Conservation (phyloP, 257 asterid species). For the Primulina huaijiensis region DNA sequence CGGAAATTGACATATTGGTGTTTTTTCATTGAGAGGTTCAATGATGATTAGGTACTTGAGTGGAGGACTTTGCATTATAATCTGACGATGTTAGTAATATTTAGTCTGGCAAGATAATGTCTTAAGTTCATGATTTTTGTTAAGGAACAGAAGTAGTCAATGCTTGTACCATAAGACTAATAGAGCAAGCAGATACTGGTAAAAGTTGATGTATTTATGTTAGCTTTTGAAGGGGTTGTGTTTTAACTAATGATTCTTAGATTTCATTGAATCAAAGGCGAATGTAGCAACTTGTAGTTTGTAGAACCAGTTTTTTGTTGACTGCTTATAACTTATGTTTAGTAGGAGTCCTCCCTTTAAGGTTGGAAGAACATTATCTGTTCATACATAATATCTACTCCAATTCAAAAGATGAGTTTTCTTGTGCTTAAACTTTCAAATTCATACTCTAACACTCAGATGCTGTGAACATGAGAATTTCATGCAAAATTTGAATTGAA, state of each 20-base stretch:
- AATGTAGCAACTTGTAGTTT: neutral
- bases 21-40: conserved; percentile 16
- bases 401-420: neutral
- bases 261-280: conserved; percentile 8
- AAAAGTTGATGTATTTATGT: conserved; percentile 2
- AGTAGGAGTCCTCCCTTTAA: conserved; percentile 9
- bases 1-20: conserved; percentile 15
- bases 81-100: conserved; percentile 12
- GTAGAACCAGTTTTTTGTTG: conserved; percentile 13
- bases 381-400: conserved; percentile 5
- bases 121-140: conserved; percentile 5
- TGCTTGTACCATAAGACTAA: conserved; percentile 19
- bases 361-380: conserved; percentile 11
- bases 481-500: neutral
- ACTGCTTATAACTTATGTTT: conserved; percentile 17
- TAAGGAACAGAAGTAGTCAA: conserved; percentile 4
- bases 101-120: conserved; percentile 19
- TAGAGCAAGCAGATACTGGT: conserved; percentile 8
- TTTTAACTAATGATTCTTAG: conserved; percentile 13
- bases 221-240: conserved; percentile 10
- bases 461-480: neutral
- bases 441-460: neutral
- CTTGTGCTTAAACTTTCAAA: neutral
- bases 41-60: conserved; percentile 9
- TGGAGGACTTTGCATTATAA: neutral